A percentile compares a stretch with the other conserved stretches of the same genome.
phyloP scores from a whole-genome alignment of 495 filamentous ascomycete species.

The Rhypophila decipiens region DNA sequence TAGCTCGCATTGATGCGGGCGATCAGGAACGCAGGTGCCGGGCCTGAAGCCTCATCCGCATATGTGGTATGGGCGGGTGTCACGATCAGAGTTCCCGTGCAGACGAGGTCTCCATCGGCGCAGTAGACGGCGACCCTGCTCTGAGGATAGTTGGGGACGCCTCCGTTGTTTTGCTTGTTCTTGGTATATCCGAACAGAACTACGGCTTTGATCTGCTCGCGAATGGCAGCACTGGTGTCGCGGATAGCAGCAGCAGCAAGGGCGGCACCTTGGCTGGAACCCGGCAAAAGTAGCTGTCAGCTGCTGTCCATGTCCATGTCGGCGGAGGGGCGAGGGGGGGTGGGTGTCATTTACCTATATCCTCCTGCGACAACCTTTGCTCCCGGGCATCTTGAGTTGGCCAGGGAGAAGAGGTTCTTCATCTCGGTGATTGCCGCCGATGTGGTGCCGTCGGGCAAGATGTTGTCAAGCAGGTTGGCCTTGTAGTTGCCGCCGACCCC shows the following conservation, averaged over 20 bases:
- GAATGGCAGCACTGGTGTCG: constrained; percentile 30
- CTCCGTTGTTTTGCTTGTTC: constrained; percentile 43
- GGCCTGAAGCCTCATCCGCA: constrained; percentile 7
- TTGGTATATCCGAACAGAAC: constrained; percentile 54
- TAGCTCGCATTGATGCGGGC: constrained; percentile 7
- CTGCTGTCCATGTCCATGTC: background rate
- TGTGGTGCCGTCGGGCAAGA: constrained; percentile 26
- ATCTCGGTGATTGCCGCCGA: constrained; percentile 28
- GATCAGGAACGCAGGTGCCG: constrained; percentile 14
- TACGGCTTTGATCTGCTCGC: constrained; percentile 45
- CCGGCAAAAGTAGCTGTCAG: background rate
- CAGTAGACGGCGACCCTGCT: constrained; percentile 46
- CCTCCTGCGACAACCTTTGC: constrained; percentile 34
- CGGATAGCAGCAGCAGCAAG: constrained; percentile 45
- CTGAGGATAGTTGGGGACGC: constrained; percentile 40
- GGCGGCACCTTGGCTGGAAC: constrained; percentile 46
- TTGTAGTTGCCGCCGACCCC: constrained; percentile 31
- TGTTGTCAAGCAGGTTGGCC: constrained; percentile 29
- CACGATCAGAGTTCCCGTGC: constrained; percentile 45
- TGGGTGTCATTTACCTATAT: constrained; percentile 19
- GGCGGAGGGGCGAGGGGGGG: background rate
- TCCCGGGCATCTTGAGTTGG: constrained; percentile 26
- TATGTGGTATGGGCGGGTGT: constrained; percentile 10
- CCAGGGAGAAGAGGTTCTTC: constrained; percentile 24
- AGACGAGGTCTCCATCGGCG: constrained; percentile 46